Evolutionary conservation across 305 asterid genomes (phyloP).

Genomic region (Monarda citriodora): DNA sequence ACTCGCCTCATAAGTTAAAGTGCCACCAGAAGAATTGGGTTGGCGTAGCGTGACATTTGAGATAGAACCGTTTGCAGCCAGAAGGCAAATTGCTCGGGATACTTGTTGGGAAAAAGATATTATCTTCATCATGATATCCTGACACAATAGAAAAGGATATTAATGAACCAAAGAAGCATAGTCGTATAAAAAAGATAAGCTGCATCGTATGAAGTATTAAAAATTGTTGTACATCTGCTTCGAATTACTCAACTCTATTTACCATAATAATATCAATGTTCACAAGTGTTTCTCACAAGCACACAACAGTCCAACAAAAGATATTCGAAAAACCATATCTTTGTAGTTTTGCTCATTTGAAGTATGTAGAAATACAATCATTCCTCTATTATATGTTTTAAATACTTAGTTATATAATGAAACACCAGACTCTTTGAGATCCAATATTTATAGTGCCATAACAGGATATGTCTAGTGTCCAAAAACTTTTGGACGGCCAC

Average conservation of each 20-base stretch:
- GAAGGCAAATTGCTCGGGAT: constrained; percentile 84
- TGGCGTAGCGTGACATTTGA: constrained; percentile 94
- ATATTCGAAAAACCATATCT: not conserved
- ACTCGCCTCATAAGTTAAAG: constrained; percentile 91
- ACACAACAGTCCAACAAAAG: not conserved
- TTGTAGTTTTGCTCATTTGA: not conserved
- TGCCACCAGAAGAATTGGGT: constrained; percentile 93
- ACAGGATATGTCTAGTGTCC: constrained; percentile 3
- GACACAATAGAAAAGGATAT: constrained; percentile 10
- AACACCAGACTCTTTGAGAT: not conserved
- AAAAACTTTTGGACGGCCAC: not conserved
- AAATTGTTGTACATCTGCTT: not conserved
- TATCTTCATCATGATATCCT: constrained; percentile 94
- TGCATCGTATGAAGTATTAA: not conserved
- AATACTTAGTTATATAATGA: not conserved
- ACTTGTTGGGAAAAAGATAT: constrained; percentile 95
- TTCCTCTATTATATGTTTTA: not conserved
- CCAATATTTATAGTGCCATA: not conserved
- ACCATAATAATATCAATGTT: not conserved
- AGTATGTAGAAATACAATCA: not conserved
- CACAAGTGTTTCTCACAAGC: not conserved
- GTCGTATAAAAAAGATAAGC: constrained; percentile 1
- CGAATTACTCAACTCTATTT: not conserved
- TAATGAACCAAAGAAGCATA: constrained; percentile 6
- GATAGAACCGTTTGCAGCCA: constrained; percentile 93